These are phyloP conservation scores for Rhynchosporium secalis DNA, from an alignment of 2,329 filamentous ascomycete genomes.

Conservation along the genomic window DNA sequence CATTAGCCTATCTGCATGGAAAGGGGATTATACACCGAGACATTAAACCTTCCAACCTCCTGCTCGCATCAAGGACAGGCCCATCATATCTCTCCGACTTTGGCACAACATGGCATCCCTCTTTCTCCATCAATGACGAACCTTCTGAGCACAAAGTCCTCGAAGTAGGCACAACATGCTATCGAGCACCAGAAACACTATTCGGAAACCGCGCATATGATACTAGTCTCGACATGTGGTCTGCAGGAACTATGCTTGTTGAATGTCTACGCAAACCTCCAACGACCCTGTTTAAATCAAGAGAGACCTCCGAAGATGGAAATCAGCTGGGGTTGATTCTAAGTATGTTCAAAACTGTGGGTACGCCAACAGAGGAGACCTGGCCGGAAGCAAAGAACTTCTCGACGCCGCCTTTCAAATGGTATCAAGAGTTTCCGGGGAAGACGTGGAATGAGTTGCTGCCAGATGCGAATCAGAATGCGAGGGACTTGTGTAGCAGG, in stretches of 20 bases:
- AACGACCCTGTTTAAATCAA: conserved; percentile 77
- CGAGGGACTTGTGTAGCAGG: conserved; percentile 63
- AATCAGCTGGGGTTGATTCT: conserved; percentile 89
- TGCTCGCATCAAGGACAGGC: conserved; percentile 66
- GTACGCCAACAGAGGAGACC: conserved; percentile 74
- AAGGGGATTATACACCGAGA: conserved; percentile 87
- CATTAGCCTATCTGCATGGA: conserved; percentile 69
- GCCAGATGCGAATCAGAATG: conserved; percentile 56
- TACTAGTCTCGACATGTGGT: conserved; percentile 82
- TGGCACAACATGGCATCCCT: conserved; percentile 80
- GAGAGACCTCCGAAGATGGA: conserved; percentile 70
- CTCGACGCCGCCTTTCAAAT: conserved; percentile 80
- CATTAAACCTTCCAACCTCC: conserved; percentile 87
- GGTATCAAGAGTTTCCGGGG: conserved; percentile 74
- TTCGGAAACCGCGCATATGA: conserved; percentile 80
- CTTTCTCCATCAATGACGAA: conserved; percentile 57
- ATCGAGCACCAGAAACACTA: conserved; percentile 85
- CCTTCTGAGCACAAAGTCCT: conserved; percentile 70
- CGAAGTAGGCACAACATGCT: conserved; percentile 90
- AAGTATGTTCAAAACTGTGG: conserved; percentile 88
- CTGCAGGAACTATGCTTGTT: conserved; percentile 77
- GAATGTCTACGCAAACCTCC: conserved; percentile 63
- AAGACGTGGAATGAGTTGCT: conserved; percentile 71
- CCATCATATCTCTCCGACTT: conserved; percentile 87
- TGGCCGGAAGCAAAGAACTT: conserved; percentile 81